phyloP scores from a whole-genome alignment of 1,284 basidiomycete species.

The Cystobasidium pallidum region DNA sequence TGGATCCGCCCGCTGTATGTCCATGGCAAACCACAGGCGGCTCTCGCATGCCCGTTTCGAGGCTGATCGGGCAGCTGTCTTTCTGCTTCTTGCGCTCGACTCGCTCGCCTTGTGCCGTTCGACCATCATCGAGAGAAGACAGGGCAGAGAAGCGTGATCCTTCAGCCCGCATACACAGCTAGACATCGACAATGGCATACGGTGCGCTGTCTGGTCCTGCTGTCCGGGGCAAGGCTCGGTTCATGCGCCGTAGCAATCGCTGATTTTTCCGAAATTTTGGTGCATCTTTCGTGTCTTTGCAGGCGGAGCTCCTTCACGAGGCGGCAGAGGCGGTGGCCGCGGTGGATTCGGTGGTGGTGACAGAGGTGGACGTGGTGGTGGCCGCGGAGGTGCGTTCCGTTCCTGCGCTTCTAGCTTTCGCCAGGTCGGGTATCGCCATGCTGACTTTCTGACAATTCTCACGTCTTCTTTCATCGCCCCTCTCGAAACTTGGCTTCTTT shows the following conservation, averaged over 20 bases:
- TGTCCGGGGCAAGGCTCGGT: not conserved
- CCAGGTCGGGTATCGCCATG: not conserved
- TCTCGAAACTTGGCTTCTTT: slow-evolving; percentile 10
- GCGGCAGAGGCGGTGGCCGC: slow-evolving; percentile 55
- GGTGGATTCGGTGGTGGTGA: slow-evolving; percentile 50
- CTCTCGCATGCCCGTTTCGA: not conserved
- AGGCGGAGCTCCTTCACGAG: slow-evolving; percentile 62
- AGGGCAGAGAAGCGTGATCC: not conserved
- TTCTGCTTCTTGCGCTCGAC: slow-evolving; percentile 6
- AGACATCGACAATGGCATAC: slow-evolving; percentile 34
- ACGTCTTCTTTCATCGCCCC: not conserved
- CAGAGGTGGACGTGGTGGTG: slow-evolving; percentile 50
- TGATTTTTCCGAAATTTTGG: slow-evolving; percentile 36
- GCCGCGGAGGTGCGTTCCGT: slow-evolving; percentile 53
- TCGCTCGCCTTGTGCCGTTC: not conserved
- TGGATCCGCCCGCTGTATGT: no score
- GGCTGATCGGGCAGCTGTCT: not conserved
- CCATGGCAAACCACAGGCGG: no score
- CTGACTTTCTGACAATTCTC: slow-evolving; percentile 11
- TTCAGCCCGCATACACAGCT: slow-evolving; percentile 3
- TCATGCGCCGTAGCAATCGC: slow-evolving; percentile 8
- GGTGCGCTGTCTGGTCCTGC: slow-evolving; percentile 15
- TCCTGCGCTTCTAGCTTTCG: slow-evolving; percentile 5
- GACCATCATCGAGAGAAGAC: not conserved
- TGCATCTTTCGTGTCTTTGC: not conserved